Conservation (phyloP, 2,329 filamentous ascomycete genomes). For the Ustulina deusta region DNA sequence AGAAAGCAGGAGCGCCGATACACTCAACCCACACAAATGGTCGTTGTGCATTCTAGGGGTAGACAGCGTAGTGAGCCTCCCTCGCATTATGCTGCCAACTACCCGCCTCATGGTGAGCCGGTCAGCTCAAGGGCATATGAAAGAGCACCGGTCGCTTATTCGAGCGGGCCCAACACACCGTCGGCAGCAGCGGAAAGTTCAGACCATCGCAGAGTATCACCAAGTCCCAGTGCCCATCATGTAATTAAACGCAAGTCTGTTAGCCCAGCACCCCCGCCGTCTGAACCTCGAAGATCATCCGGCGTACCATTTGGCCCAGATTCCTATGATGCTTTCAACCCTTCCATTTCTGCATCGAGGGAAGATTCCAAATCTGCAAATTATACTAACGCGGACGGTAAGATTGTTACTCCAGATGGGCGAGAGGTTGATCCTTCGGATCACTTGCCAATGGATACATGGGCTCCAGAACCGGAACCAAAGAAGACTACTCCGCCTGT, state of each 20-base stretch:
- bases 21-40: slow-evolving; percentile 54
- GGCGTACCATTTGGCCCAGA: slow-evolving; percentile 80
- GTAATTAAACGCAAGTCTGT: slow-evolving; percentile 78
- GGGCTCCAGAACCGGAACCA: slow-evolving; percentile 80
- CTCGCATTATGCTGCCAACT: slow-evolving; percentile 44
- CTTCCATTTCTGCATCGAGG: slow-evolving; percentile 58
- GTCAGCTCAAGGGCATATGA: slow-evolving; percentile 45
- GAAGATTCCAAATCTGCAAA: slow-evolving; percentile 52
- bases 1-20: slow-evolving; percentile 62
- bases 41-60: slow-evolving; percentile 58
- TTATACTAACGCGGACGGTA: slow-evolving; percentile 68
- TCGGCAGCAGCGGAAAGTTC: slow-evolving; percentile 32
- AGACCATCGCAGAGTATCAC: slow-evolving; percentile 53
- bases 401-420: slow-evolving; percentile 81
- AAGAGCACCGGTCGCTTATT: slow-evolving; percentile 54
- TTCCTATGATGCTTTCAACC: slow-evolving; percentile 79
- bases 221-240: slow-evolving; percentile 61
- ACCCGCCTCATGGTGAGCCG: slow-evolving; percentile 43
- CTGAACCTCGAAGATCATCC: slow-evolving; percentile 64
- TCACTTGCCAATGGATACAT: slow-evolving; percentile 80
- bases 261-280: slow-evolving; percentile 72
- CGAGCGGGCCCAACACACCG: slow-evolving; percentile 42
- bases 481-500: slow-evolving; percentile 56
- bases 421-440: slow-evolving; percentile 84
- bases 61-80: slow-evolving; percentile 53